Percentiles rank a stretch among this genome's conserved stretches.
These are phyloP conservation scores for Venustampulla echinocandica DNA, from an alignment of 495 filamentous ascomycete genomes.

Conservation along the genomic window DNA sequence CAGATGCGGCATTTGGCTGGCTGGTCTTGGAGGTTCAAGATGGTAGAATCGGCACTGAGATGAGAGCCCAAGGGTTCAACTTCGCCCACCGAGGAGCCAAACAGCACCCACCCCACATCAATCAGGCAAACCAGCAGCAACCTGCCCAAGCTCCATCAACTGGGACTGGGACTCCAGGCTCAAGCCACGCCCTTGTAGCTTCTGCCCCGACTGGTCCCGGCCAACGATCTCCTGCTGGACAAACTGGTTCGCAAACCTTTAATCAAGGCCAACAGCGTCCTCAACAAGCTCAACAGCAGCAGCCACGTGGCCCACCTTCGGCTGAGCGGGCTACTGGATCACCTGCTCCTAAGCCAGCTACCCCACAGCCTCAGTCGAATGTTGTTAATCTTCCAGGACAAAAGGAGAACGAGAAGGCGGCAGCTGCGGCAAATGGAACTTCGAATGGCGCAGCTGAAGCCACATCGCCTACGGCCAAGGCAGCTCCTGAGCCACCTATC, in stretches of 20 bases:
- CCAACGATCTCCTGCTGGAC: constrained; percentile 19
- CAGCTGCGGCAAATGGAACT: constrained; percentile 38
- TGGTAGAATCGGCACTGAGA: constrained; percentile 93
- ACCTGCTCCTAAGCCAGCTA: constrained; percentile 40
- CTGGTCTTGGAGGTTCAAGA: constrained; percentile 89
- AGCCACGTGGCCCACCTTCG: constrained; percentile 20
- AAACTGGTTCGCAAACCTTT: constrained; percentile 25
- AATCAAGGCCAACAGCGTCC: constrained; percentile 16
- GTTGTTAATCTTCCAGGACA: constrained; percentile 28
- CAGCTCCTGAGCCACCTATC: constrained; percentile 35
- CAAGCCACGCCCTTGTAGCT: constrained; percentile 21
- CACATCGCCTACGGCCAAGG: constrained; percentile 39
- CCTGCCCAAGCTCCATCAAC: constrained; percentile 24
- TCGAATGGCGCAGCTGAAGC: constrained; percentile 37
- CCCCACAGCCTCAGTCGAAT: constrained; percentile 35
- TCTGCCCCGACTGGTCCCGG: constrained; percentile 21
- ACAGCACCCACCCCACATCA: constrained; percentile 19
- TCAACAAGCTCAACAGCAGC: constrained; percentile 17
- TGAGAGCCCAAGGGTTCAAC: constrained; percentile 98
- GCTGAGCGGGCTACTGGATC: constrained; percentile 19
- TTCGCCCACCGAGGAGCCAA: constrained; percentile 74
- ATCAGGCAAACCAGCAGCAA: constrained; percentile 12
- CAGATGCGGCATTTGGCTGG: constrained; percentile 95
- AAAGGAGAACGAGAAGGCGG: constrained; percentile 37
- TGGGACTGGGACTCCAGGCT: constrained; percentile 34